Conservation (phyloP, 1,139 yeast species). For the Blastobotrys elegans region DNA sequence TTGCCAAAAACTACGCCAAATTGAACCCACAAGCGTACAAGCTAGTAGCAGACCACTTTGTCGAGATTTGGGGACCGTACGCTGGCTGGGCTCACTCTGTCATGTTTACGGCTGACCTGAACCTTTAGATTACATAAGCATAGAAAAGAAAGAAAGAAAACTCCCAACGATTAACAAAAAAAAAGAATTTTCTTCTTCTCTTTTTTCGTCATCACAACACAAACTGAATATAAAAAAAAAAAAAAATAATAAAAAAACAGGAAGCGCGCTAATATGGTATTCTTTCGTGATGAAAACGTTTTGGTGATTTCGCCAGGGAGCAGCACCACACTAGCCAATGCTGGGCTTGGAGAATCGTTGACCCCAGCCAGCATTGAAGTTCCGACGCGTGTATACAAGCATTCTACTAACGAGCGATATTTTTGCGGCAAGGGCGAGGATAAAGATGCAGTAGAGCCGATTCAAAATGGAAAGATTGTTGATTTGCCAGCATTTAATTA, state of each 20-base stretch:
- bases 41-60: constrained; percentile 57
- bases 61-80: constrained; percentile 73
- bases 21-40: constrained; percentile 57
- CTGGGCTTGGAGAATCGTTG: constrained; percentile 76
- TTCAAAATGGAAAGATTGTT: constrained; percentile 56
- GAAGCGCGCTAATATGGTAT: constrained; percentile 56
- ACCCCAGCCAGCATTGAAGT: constrained; percentile 71
- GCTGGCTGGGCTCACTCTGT: constrained; percentile 99
- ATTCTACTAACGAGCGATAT: constrained; percentile 36
- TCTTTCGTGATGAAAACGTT: constrained; percentile 56
- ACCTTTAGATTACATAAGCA: constrained; percentile 4
- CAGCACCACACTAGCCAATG: constrained; percentile 62
- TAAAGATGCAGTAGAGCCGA: constrained; percentile 52
- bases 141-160: neutral
- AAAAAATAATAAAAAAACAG: neutral
- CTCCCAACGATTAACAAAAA: too few relatives aligned
- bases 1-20: constrained; percentile 42
- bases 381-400: constrained; percentile 69
- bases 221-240: neutral
- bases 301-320: constrained; percentile 74
- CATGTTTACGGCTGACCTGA: constrained; percentile 76
- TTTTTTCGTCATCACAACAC: neutral
- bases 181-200: neutral
- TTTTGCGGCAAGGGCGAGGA: constrained; percentile 41
- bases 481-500: constrained; percentile 69